Evolutionary conservation across 345 rosid species (phyloP), one percentile per base, ranked within the genome.

Genomic region (Excoecaria agallocha): DNA sequence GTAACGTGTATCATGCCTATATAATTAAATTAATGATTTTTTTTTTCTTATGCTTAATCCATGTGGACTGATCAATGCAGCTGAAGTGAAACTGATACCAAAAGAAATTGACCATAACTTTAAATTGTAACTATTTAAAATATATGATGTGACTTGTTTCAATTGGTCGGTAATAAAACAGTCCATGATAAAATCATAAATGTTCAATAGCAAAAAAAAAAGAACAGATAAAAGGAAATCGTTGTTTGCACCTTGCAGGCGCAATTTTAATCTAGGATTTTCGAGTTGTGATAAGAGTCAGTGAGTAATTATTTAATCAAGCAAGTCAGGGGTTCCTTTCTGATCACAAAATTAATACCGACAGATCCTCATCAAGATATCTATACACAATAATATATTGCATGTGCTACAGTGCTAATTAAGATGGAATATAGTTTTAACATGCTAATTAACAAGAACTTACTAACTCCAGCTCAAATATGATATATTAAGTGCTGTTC

Each of bases 401-500:
- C 70, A 46, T 49, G 68, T 64, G 68, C 68, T 43, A 16, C 37
- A 35, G 24, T 20, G 3, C 30, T 37, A 13, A 49, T 49, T 30
- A 30, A 30, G 30, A 30, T 30, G 30, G 30, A 30, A 30, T 30
- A 30, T 30, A 20, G 69, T 20, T n/a, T 54, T 38, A 38, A 55
- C 37, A 58, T 58, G 55, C 41, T 68, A 68, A 43, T n/a, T 11
- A 13, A 55, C 54, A 20, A 20, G 22, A 30, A 0, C 30, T 30
- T 30, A 19, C 4, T 8, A 22, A 24, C 16, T 57, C 66, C 66
- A 71, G 74, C 66, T 58, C 65, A 57, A 55, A 10, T 0, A 20
- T 35, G 48, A 70, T 56, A 5, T 57, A 16, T 15, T 13, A 48
- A 52, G 30, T 37, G 71, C 71, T 68, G 59, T 68, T 49, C 59